Base-by-base conservation (phyloP, 768 basidiomycete genomes). In the Lentinula edodes region DNA sequence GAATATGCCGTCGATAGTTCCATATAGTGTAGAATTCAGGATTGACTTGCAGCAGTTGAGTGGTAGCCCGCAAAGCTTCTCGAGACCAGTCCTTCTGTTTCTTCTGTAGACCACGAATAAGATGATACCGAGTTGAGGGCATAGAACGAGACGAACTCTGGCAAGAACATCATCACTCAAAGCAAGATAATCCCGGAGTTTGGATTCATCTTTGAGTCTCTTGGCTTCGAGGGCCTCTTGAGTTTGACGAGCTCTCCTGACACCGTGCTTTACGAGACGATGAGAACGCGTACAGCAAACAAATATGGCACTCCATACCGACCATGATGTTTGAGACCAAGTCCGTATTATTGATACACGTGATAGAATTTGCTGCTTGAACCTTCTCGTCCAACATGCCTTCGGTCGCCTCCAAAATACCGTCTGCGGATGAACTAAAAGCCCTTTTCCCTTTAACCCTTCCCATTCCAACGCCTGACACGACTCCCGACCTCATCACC, bases 1-100 rank as follows among this genome's bases (percentile, higher is more conserved):
- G 74, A 63, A 97, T 94, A 58, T 84, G 80, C 36, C 96, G 80
- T 51, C 97, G 82, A 74, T 94, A 95, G 73, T 97, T 96, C 97
- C 97, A 98, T 41, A 91, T 77, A 1, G 96, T 95, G 73, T 97
- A 97, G 70, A 94, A 94, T 74, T 99, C 97, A 2, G 96, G 95
- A 69, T 98, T 98, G 45, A 90, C 67, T 56, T 86, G 85, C 8
- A 99, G 84, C 23, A 98, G 72, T 32, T 77, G 79, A 15, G 87
- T 87, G 0, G 95, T 96, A 45, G 89, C 74, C n/a, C 83, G 78
- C 39, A 98, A 83, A 0, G 92, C 85, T n/a, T 89, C 88, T 34
- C 73, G 70, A 62, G 86, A 84, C 82, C 83, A 92, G 62, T 92
- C 90, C 57, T 77, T 73, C 0, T 73, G 68, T 65, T 81, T 82